These are phyloP conservation scores for Brettanomyces naardenensis DNA, from an alignment of 805 yeast genomes.

Conservation along the genomic window DNA sequence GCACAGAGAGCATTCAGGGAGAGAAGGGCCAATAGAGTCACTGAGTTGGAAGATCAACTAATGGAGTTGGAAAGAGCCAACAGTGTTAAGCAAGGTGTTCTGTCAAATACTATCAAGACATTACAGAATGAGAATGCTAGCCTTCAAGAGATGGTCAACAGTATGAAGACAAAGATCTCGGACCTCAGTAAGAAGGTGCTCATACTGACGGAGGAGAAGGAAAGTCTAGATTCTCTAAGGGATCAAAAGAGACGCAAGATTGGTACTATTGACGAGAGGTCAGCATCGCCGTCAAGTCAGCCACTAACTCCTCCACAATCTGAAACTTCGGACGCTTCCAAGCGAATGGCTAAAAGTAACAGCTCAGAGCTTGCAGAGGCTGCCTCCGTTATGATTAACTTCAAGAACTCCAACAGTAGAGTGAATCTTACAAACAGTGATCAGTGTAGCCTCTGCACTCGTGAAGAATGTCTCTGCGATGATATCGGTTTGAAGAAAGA, in stretches of 20 bases:
- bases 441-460: slow-evolving; percentile 59
- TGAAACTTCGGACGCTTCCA: no score
- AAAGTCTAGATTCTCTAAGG: neutral
- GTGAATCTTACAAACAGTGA: slow-evolving; percentile 10
- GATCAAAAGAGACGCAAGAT: neutral
- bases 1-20: slow-evolving; percentile 90
- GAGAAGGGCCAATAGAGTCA: slow-evolving; percentile 74
- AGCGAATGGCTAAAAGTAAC: neutral
- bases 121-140: slow-evolving; percentile 37
- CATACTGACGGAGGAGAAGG: neutral
- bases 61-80: slow-evolving; percentile 60
- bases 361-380: slow-evolving; percentile 9
- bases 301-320: neutral
- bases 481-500: slow-evolving; percentile 31
- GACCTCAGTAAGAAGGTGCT: neutral
- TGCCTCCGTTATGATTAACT: slow-evolving; percentile 23
- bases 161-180: slow-evolving; percentile 20
- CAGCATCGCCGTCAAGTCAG: neutral
- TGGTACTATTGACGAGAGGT: neutral
- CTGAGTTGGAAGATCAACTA: slow-evolving; percentile 66
- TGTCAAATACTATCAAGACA: slow-evolving; percentile 43
- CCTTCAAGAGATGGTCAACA: slow-evolving; percentile 23
- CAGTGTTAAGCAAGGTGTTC: slow-evolving; percentile 49
- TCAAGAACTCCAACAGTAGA: slow-evolving; percentile 14
- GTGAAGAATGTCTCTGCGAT: slow-evolving; percentile 65